Evolutionary conservation across 2,329 filamentous ascomycete species (phyloP).

Genomic region (Phialophora chinensis): DNA sequence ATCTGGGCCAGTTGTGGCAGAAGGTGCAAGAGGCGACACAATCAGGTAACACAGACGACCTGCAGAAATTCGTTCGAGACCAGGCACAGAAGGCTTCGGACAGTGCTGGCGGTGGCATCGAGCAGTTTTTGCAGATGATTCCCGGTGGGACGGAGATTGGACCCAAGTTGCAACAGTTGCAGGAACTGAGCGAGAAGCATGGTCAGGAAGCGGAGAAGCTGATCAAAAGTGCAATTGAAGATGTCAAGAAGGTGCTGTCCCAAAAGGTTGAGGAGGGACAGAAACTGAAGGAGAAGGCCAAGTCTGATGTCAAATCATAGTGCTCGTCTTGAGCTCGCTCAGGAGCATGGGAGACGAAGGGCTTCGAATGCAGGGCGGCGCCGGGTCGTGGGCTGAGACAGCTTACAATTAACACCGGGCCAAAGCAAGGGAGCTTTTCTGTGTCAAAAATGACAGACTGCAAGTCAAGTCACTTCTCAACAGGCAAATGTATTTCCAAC

Average conservation of each 20-base stretch:
- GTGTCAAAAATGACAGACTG: not conserved
- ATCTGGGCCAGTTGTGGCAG: constrained; percentile 67
- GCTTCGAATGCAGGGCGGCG: not conserved
- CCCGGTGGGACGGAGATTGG: constrained; percentile 69
- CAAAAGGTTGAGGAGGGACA: constrained; percentile 57
- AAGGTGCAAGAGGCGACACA: constrained; percentile 67
- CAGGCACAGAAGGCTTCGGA: constrained; percentile 61
- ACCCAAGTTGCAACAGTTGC: constrained; percentile 68
- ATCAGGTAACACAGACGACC: constrained; percentile 64
- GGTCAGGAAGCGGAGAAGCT: constrained; percentile 72
- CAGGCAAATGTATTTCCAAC: not conserved
- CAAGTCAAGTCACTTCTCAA: not conserved
- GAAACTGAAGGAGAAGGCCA: constrained; percentile 61
- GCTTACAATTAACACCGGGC: not conserved
- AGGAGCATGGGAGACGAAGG: not conserved
- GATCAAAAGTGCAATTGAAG: constrained; percentile 68
- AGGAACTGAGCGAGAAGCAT: constrained; percentile 70
- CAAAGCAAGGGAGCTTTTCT: not conserved
- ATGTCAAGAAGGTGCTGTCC: constrained; percentile 54
- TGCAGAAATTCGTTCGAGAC: constrained; percentile 67
- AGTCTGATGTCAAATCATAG: constrained; percentile 18
- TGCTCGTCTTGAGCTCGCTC: not conserved
- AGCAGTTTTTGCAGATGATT: constrained; percentile 69
- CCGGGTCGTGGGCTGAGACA: not conserved
- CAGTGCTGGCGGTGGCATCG: constrained; percentile 54